These are phyloP conservation scores for Pontederia paniculata DNA, from an alignment of 176 grass and related monocot genomes.

Conservation along the genomic window DNA sequence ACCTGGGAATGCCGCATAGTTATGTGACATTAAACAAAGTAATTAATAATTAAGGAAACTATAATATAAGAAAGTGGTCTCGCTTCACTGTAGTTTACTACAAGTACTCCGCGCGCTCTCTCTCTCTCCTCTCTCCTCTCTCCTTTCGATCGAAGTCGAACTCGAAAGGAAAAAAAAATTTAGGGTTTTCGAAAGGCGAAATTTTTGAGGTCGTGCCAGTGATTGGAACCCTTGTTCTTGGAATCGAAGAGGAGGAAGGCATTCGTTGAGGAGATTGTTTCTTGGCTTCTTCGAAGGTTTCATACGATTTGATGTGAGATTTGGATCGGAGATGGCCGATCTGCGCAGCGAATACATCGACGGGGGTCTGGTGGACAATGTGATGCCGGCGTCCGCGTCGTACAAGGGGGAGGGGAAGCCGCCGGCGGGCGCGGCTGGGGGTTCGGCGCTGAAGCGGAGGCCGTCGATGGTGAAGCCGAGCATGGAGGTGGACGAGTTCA, in stretches of 20 bases:
- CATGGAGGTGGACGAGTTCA: constrained; percentile 92
- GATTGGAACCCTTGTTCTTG: background rate
- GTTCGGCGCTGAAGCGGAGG: constrained; percentile 29
- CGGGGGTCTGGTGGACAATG: constrained; percentile 16
- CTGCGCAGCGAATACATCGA: constrained; percentile 38
- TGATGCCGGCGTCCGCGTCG: constrained; percentile 20
- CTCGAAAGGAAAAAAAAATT: background rate
- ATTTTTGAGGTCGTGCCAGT: background rate
- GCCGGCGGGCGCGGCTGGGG: background rate
- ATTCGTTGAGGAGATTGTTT: background rate
- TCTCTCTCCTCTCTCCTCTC: too few species aligned
- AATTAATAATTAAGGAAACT: background rate
- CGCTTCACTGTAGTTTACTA: constrained; percentile 7
- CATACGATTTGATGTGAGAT: constrained; percentile 11
- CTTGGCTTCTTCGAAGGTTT: background rate
- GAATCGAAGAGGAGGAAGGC: background rate
- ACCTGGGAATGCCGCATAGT: background rate
- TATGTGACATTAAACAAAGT: too few species aligned
- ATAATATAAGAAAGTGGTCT: background rate
- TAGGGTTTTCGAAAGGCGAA: constrained; percentile 3
- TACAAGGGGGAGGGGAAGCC: constrained; percentile 26
- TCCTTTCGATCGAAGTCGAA: background rate
- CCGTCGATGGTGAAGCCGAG: constrained; percentile 46
- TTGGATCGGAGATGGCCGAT: constrained; percentile 71
- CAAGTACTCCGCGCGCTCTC: background rate